Evolutionary conservation across 2,329 filamentous ascomycete genomes (phyloP).

Genomic region (Sporothrix variecibatus): DNA sequence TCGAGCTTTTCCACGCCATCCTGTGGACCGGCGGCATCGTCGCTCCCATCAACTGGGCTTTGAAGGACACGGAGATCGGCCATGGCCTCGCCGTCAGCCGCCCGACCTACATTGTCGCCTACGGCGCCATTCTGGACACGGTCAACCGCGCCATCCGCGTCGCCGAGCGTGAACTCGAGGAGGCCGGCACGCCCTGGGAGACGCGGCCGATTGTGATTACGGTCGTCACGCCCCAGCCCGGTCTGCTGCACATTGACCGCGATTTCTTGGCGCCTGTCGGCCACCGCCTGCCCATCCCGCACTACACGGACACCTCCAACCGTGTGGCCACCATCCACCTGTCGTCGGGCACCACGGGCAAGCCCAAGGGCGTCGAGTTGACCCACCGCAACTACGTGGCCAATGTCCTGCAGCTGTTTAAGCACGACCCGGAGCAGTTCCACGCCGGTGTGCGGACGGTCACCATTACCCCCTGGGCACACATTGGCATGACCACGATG

Average conservation of each 20-base stretch:
- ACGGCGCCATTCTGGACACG: conserved; percentile 38
- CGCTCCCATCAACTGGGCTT: conserved; percentile 45
- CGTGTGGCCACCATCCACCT: conserved; percentile 43
- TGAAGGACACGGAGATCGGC: conserved; percentile 44
- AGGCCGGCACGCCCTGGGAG: conserved; percentile 38
- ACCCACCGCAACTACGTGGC: conserved; percentile 50
- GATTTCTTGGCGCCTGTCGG: conserved; percentile 37
- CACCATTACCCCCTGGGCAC: conserved; percentile 47
- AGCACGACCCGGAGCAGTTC: conserved; percentile 42
- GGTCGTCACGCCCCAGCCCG: conserved; percentile 35
- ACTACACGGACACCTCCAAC: conserved; percentile 39
- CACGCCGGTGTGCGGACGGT: conserved; percentile 40
- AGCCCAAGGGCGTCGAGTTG: conserved; percentile 50
- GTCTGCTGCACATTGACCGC: conserved; percentile 38
- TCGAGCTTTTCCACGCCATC: conserved; percentile 46
- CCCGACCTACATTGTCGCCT: conserved; percentile 45
- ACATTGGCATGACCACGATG: conserved; percentile 48
- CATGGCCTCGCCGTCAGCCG: conserved; percentile 46
- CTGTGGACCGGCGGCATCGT: conserved; percentile 45
- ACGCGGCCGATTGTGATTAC: conserved; percentile 40
- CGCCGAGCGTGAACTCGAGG: conserved; percentile 35
- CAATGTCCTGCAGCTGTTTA: conserved; percentile 40
- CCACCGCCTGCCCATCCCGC: conserved; percentile 40
- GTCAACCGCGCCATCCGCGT: conserved; percentile 40
- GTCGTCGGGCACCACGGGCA: conserved; percentile 52